Percentiles rank a stretch among this genome's conserved stretches.
Conservation (phyloP, 805 yeast species). For the Trichomonascus vanleenenianus region DNA sequence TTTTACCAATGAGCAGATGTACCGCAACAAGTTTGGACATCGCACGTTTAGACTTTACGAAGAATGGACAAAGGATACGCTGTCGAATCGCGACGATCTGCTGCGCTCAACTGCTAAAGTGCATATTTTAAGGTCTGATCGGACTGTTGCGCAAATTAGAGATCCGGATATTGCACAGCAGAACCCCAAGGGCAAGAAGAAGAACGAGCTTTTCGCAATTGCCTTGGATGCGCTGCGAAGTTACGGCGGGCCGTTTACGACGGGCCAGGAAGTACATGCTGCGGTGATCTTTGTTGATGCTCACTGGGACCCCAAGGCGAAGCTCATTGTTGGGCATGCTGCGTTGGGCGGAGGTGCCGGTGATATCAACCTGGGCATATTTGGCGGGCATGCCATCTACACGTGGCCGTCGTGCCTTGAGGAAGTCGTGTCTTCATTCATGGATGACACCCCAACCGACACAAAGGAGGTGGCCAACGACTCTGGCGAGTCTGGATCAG, state of each 20-base stretch:
- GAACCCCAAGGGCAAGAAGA: constrained; percentile 58
- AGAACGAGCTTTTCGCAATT: constrained; percentile 70
- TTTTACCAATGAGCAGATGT: constrained; percentile 84
- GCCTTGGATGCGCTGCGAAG: constrained; percentile 65
- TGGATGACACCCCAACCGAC: constrained; percentile 61
- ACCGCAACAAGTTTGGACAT: constrained; percentile 66
- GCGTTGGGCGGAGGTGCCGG: constrained; percentile 87
- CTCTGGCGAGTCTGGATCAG: constrained; percentile 69
- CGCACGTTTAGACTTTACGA: constrained; percentile 72
- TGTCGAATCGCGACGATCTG: constrained; percentile 37
- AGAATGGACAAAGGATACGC: constrained; percentile 47
- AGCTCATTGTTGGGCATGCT: constrained; percentile 75
- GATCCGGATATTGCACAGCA: constrained; percentile 85
- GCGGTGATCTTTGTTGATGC: constrained; percentile 83
- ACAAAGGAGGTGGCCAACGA: constrained; percentile 83
- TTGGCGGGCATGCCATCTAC: constrained; percentile 87
- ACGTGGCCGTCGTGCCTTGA: constrained; percentile 89
- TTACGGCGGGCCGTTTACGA: constrained; percentile 47
- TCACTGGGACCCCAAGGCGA: constrained; percentile 59
- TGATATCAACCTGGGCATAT: constrained; percentile 70
- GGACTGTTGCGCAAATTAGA: constrained; percentile 62
- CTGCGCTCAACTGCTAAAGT: constrained; percentile 59
- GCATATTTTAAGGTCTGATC: constrained; percentile 65
- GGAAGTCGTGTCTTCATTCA: constrained; percentile 55
- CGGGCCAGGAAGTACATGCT: constrained; percentile 54